Base-by-base conservation (phyloP, 202 grass and related monocot species). In the Saccharum hybrid region DNA sequence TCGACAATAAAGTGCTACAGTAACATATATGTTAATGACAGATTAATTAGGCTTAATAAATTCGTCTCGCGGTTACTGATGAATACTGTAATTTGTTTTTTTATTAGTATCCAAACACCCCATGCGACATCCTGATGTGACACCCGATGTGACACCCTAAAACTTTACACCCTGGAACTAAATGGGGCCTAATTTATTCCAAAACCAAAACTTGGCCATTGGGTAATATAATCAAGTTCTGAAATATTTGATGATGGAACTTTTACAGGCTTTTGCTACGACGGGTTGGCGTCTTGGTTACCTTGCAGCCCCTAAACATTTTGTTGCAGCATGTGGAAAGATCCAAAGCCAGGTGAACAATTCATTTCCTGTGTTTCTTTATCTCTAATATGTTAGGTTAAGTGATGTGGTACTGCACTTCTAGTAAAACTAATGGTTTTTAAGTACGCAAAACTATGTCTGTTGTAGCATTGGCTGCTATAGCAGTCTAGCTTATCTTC, bases 271-370 rank as follows among this genome's bases (percentile, higher is more conserved):
- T 72, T 92, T 92, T 86, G 86, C 79, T 12, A 92, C 89, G 86
- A 89, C 79, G 5, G 90, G 86, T 28, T 92, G 86, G 86, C 68
- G 62, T 86, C 90, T 92, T 57, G 86, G 90, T 37, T 92, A 89
- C 39, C 86, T 92, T 60, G 86, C 90, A 48, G 75, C 66, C 39
- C 90, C 90, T 60, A 92, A 88, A 86, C 81, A 88, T 77, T 92
- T 88, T 75, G 49, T 92, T 19, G 6, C 79, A 39, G 74, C 86
- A 41, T 92, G 90, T 40, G 77, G 83, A 75, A 89, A 86, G 75
- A 83, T 92, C n/a, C 83, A 92, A 86, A 92, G 83, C 52, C 90
- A 88, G 57, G 90, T 91, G 69, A 79, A 71, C 7, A 40, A 8
- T 74, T 63, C 61, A 10, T 76, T 19, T 74, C 16, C 59, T 10